Evolutionary conservation across 495 filamentous ascomycete genomes (phyloP).

Genomic region (Penicillium fimorum): DNA sequence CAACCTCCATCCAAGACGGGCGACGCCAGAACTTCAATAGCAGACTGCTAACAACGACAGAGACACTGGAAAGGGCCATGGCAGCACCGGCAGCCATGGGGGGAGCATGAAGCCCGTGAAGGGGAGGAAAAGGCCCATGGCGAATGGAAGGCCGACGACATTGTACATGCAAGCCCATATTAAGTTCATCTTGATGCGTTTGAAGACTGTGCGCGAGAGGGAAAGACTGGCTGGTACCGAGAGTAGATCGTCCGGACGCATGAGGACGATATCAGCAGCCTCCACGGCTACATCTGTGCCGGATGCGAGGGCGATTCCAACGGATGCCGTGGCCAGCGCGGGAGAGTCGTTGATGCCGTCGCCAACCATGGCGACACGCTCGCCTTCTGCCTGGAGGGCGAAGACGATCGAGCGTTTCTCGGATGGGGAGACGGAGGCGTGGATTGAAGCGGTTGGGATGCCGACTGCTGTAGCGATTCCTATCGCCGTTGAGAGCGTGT

Average conservation of each 20-base stretch:
- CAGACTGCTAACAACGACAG: constrained; percentile 81
- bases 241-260: constrained; percentile 88
- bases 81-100: constrained; percentile 94
- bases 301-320: constrained; percentile 88
- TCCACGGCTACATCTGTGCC: constrained; percentile 99
- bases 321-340: constrained; percentile 84
- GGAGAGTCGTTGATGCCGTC: constrained; percentile 99
- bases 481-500: constrained; percentile 76
- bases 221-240: constrained; percentile 83
- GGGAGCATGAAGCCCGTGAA: constrained; percentile 85
- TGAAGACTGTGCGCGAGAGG: constrained; percentile 83
- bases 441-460: constrained; percentile 70
- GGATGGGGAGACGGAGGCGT: constrained; percentile 79
- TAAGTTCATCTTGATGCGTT: constrained; percentile 90
- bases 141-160: constrained; percentile 85
- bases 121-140: constrained; percentile 90
- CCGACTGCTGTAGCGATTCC: constrained; percentile 81
- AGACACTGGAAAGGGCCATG: constrained; percentile 89
- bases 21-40: constrained; percentile 85
- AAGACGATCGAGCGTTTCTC: constrained; percentile 85
- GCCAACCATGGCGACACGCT: constrained; percentile 92
- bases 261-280: constrained; percentile 92
- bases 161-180: constrained; percentile 93
- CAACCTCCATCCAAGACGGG: constrained; percentile 85
- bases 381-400: constrained; percentile 66